Conservation (phyloP, 108 stramenopile species). For the Pseudonitzschia multiseries region DNA sequence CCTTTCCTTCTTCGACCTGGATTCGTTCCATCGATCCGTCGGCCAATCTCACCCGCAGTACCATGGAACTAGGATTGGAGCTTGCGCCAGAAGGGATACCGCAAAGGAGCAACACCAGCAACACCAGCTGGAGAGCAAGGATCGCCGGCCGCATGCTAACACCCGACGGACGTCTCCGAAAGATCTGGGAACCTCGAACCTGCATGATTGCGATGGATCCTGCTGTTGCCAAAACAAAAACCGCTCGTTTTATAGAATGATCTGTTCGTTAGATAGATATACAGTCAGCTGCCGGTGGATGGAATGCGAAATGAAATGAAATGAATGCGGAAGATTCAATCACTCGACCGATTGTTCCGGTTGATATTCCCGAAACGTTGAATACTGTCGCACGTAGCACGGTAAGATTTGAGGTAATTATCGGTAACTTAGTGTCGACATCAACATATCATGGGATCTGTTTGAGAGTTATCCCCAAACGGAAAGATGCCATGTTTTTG, state of each 20-base stretch:
- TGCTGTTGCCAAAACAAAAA: background rate
- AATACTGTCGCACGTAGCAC: too few relatives aligned
- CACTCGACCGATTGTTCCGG: too few relatives aligned
- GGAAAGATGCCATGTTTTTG: too few relatives aligned
- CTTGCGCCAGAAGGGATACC: background rate
- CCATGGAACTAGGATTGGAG: slow-evolving; percentile 2
- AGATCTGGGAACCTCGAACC: background rate
- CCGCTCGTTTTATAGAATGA: background rate
- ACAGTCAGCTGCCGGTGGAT: background rate
- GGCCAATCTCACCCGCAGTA: slow-evolving; percentile 43
- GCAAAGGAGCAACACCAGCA: background rate
- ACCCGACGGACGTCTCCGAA: too few relatives aligned
- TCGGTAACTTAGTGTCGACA: too few relatives aligned
- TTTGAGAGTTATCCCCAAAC: too few relatives aligned
- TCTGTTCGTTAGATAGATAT: background rate
- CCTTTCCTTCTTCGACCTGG: slow-evolving; percentile 24
- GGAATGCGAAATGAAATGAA: too few relatives aligned
- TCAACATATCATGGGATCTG: too few relatives aligned
- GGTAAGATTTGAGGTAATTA: too few relatives aligned
- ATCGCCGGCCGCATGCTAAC: background rate
- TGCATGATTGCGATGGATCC: background rate
- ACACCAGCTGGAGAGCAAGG: background rate
- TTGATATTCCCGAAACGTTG: too few relatives aligned
- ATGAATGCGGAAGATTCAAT: too few relatives aligned
- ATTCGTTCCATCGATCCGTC: slow-evolving; percentile 56